These are phyloP conservation scores for Saksenaea vasiformis DNA, from an alignment of 371 early-diverging fungal genomes.

Conservation along the genomic window DNA sequence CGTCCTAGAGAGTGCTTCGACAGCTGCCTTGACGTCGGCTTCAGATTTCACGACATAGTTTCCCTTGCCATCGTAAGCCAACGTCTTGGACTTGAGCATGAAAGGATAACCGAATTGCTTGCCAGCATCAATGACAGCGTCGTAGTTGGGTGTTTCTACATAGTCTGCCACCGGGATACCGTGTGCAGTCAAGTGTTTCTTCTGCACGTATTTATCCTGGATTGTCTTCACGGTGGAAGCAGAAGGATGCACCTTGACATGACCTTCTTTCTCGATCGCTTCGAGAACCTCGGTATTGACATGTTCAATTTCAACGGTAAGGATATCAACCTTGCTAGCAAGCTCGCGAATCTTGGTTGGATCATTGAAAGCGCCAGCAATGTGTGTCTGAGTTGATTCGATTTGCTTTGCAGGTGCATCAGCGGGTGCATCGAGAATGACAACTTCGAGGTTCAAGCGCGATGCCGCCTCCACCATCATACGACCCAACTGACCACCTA, in stretches of 20 bases:
- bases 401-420: conserved; percentile 90
- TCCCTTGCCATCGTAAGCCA: conserved; percentile 97
- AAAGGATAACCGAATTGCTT: conserved; percentile 84
- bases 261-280: conserved; percentile 55
- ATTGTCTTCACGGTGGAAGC: conserved; percentile 83
- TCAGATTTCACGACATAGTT: conserved; percentile 80
- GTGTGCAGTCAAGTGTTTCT: conserved; percentile 65
- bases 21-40: conserved; percentile 65
- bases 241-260: conserved; percentile 68
- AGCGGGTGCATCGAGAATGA: conserved; percentile 76
- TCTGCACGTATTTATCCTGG: conserved; percentile 96
- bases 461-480: conserved; percentile 96
- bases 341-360: conserved; percentile 73
- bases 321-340: conserved; percentile 72
- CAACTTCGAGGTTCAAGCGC: conserved; percentile 81
- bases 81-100: conserved; percentile 90
- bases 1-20: conserved; percentile 53
- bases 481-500: conserved; percentile 93
- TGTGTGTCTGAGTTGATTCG: conserved; percentile 66
- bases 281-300: conserved; percentile 82
- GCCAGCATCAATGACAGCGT: conserved; percentile 57
- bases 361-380: conserved; percentile 83
- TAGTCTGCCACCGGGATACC: conserved; percentile 78
- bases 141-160: conserved; percentile 52
- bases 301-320: conserved; percentile 97